Conservation (phyloP, 2,329 filamentous ascomycete genomes). For the Fusarium protoensiforme region DNA sequence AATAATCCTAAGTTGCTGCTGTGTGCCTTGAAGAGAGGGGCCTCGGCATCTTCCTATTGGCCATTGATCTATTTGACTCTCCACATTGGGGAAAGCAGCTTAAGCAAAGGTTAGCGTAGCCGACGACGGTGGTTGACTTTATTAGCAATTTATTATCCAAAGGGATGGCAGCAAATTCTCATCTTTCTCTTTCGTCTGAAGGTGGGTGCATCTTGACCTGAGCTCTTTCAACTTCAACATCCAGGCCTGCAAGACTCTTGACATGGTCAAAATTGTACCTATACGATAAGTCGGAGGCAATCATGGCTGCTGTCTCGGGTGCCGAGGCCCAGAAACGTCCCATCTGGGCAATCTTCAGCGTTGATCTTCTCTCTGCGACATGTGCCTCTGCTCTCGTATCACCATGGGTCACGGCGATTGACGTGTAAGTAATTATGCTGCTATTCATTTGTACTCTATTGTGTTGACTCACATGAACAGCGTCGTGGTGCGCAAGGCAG, state of each 20-base stretch:
- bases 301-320: slow-evolving; percentile 18
- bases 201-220: not conserved
- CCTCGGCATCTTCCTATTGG: not conserved
- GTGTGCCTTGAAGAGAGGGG: not conserved
- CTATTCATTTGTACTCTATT: not conserved
- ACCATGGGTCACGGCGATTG: slow-evolving; percentile 31
- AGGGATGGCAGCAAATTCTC: not conserved
- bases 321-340: slow-evolving; percentile 8
- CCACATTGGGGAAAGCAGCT: not conserved
- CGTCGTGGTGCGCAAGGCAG: slow-evolving; percentile 19
- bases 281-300: not conserved
- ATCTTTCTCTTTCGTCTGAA: not conserved
- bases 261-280: not conserved
- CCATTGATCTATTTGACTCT: too few relatives aligned
- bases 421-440: slow-evolving; percentile 11
- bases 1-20: not conserved
- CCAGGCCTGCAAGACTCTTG: not conserved
- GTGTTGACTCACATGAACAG: not conserved
- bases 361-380: slow-evolving; percentile 19
- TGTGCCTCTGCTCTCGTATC: slow-evolving; percentile 26
- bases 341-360: slow-evolving; percentile 22
- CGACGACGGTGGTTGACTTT: not conserved
- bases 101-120: not conserved
- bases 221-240: not conserved
- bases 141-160: not conserved